Base-by-base conservation (phyloP, 306 rosid species). In the Morella rubra region DNA sequence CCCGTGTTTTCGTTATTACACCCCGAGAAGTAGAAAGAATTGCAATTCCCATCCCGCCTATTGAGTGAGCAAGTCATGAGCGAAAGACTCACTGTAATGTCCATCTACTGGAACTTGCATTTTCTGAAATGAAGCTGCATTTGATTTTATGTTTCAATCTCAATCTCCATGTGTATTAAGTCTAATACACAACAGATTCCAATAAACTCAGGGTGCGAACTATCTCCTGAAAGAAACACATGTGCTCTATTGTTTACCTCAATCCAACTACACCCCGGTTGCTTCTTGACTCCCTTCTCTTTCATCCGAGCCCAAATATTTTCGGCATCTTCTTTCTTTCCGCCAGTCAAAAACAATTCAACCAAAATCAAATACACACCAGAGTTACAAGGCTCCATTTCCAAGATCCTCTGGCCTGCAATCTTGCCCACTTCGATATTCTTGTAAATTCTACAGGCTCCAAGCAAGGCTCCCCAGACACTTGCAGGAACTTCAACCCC, bases 191-290 rank as follows among this genome's bases (percentile, higher is more conserved):
- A 44, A 74, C 37, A 47, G 73, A 79, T 71, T 59, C 65, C 72
- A 41, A 72, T 47, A 71, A 79, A 85, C 70, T 81, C 78, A 0
- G 80, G 85, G 58, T 84, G 84, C 1, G 88, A 85, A 71, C 77
- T 54, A 75, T 86, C 88, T 18, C 84, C 86, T 9, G 90, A 85
- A 70, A 88, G 90, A 84, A 88, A 88, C 59, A 83, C 80, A 42
- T 80, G 72, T 69, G 68, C 82, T 7, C 81, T 11, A 59, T 78
- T 66, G 45, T 84, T 82, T 61, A 82, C 27, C 72, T 85, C 86
- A 50, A 86, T 73, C 92, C 89, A 88, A 74, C 90, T 88, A 56
- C 90, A 86, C 42, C 92, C 90, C 1, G 88, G 92, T 75, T 86
- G 89, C 84, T 85, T 84, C 80, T 88, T 88, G 40, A 88, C 86